Conservation (phyloP, 192 early-diverging fungal genomes). For the Umbelopsis sp. region DNA sequence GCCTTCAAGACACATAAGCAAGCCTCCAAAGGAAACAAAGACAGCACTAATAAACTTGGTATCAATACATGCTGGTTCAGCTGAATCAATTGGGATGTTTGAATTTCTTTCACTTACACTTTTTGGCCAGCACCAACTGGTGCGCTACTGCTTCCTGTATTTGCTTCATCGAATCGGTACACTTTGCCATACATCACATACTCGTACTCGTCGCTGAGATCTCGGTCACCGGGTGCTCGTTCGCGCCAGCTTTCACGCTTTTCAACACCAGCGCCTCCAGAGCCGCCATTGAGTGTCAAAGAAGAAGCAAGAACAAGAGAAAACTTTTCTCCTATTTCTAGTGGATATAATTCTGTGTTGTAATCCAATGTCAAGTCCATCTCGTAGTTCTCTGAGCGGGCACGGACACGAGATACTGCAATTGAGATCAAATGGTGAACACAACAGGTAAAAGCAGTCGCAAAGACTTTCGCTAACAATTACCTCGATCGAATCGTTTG, state of each 20-base stretch:
- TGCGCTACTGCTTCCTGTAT: slow-evolving; percentile 54
- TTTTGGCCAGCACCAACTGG: slow-evolving; percentile 33
- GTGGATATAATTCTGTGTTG: slow-evolving; percentile 93
- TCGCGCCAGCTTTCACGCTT: slow-evolving; percentile 74
- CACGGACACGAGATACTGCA: slow-evolving; percentile 85
- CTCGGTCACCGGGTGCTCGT: slow-evolving; percentile 63
- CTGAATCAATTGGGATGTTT: not conserved
- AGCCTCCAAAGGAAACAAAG: slow-evolving; percentile 89
- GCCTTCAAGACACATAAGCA: slow-evolving; percentile 89
- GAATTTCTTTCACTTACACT: slow-evolving; percentile 60
- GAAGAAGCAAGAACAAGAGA: slow-evolving; percentile 81
- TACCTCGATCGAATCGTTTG: slow-evolving; percentile 94
- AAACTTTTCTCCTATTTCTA: slow-evolving; percentile 85
- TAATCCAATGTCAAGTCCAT: slow-evolving; percentile 91
- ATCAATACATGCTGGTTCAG: not conserved
- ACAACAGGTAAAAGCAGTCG: not conserved
- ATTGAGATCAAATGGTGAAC: not conserved
- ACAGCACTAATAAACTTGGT: slow-evolving; percentile 61
- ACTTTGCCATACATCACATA: slow-evolving; percentile 99
- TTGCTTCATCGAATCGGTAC: slow-evolving; percentile 91
- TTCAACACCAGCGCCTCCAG: slow-evolving; percentile 45
- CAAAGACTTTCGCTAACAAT: not conserved
- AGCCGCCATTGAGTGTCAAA: slow-evolving; percentile 60
- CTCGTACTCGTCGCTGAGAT: slow-evolving; percentile 94
- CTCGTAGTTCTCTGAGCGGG: slow-evolving; percentile 81